A percentile compares a stretch with the other conserved stretches of the same genome.
These are phyloP conservation scores for Fusarium duplospermum DNA, from an alignment of 2,329 filamentous ascomycete genomes.

Conservation along the genomic window DNA sequence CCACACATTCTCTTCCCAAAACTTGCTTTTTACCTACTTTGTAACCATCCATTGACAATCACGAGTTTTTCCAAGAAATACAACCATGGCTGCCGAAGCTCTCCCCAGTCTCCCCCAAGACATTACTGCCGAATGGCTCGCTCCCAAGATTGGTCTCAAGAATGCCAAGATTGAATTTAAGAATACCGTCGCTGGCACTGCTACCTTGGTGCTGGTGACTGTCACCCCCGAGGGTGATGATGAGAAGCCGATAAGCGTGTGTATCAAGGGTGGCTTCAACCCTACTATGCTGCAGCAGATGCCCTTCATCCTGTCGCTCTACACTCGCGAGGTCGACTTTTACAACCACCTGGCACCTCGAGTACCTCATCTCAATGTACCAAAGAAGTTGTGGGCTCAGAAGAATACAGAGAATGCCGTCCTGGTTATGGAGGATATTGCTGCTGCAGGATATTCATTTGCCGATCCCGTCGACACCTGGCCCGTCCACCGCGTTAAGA, in stretches of 20 bases:
- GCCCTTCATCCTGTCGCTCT: slow-evolving; percentile 19
- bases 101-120: slow-evolving; percentile 8
- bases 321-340: slow-evolving; percentile 19
- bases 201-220: slow-evolving; percentile 9
- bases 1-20: not conserved
- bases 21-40: not conserved
- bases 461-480: slow-evolving; percentile 19
- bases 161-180: slow-evolving; percentile 18
- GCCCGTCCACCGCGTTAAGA: slow-evolving; percentile 18
- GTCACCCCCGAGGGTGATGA: not conserved
- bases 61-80: not conserved
- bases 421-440: slow-evolving; percentile 19
- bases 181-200: slow-evolving; percentile 10
- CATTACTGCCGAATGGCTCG: slow-evolving; percentile 15
- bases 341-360: slow-evolving; percentile 15
- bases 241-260: slow-evolving; percentile 1
- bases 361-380: slow-evolving; percentile 21
- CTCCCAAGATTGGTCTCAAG: slow-evolving; percentile 12
- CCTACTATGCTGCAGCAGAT: slow-evolving; percentile 10
- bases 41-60: not conserved
- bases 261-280: slow-evolving; percentile 25
- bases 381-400: slow-evolving; percentile 15
- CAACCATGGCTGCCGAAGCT: not conserved
- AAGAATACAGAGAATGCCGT: slow-evolving; percentile 16
- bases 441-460: slow-evolving; percentile 7